Evolutionary conservation across 108 stramenopile species (phyloP), one percentile per base, ranked within the genome.

Genomic region (Schizochytrium sp.): DNA sequence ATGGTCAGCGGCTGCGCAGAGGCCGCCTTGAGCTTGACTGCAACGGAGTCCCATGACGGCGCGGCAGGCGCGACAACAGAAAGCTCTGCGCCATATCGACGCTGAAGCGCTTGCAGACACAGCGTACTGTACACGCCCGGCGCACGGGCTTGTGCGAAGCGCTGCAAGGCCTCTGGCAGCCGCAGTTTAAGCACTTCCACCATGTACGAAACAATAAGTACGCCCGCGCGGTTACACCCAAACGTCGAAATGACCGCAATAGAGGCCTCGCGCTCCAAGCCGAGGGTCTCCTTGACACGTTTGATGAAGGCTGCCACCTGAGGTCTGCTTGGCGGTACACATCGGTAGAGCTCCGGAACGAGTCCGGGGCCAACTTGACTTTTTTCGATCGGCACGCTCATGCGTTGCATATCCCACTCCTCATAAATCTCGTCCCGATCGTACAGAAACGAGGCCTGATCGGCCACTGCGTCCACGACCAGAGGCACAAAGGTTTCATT

Each of bases 351-450:
- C 48, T 83, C 51, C 18, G 19, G 23, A 2, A 25, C 51, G 19
- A 83, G 51, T 12, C 76, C 76, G 12, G 63, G 63, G 21, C 51
- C 76, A 12, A 53, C 48, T 45, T 83, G 76, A 12, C 43, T 25
- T 1, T 47, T 23, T 23, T 83, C 76, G 3, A 83, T 53, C n/a
- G 76, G 45, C 43, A 83, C n/a, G n/a, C 25, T 0, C 51, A 53
- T 83, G 76, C 51, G 76, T 23, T 83, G 48, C 76, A 83, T 83
- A 23, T 83, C 76, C 76, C 76, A 83, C 51, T 83, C 76, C 25
- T 83, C 76, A 83, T 53, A 83, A 53, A 83, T 53, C 51, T 83
- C 76, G 6, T 83, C 10, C n/a, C 48, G 76, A 12, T 53, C 76
- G 4, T 83, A 83, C 10, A 53, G 45, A 45, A 25, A 83, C 0